Evolutionary conservation across 257 asterid species (phyloP).

Genomic region (Solanum chilense): DNA sequence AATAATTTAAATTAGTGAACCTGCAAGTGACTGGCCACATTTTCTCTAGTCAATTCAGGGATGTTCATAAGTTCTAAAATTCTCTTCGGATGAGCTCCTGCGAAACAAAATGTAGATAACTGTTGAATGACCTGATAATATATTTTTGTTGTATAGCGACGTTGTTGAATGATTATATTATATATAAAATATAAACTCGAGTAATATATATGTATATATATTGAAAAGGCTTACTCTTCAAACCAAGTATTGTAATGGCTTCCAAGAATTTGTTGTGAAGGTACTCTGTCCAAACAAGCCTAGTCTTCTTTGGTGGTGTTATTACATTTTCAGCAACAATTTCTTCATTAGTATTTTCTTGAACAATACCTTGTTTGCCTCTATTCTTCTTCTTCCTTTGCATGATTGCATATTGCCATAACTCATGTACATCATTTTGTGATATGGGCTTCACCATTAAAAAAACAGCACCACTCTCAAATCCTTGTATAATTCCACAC

Average conservation of each 20-base stretch:
- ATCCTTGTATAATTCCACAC: constrained; percentile 9
- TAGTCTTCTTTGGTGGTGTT: constrained; percentile 13
- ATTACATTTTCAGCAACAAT: not conserved
- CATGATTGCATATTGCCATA: constrained; percentile 37
- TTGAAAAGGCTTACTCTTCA: constrained; percentile 28
- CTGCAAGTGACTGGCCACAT: constrained; percentile 77
- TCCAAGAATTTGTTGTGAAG: constrained; percentile 54
- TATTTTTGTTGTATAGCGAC: too few species aligned
- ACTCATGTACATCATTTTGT: constrained; percentile 27
- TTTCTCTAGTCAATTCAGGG: constrained; percentile 40
- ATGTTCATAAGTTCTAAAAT: constrained; percentile 43
- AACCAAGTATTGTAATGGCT: constrained; percentile 43
- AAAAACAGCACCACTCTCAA: constrained; percentile 32
- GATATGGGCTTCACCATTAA: constrained; percentile 37
- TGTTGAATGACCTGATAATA: not conserved
- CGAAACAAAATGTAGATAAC: not conserved
- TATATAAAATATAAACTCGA: not conserved
- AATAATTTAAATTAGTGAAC: constrained; percentile 8
- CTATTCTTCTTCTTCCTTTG: not conserved
- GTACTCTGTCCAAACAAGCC: constrained; percentile 43
- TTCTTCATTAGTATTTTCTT: not conserved
- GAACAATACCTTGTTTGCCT: not conserved
- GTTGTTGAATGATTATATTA: not conserved
- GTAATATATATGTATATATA: not conserved
- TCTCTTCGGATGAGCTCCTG: constrained; percentile 21